phyloP scores from a whole-genome alignment of 2,329 filamentous ascomycete genomes.

The Diplodia corticola region DNA sequence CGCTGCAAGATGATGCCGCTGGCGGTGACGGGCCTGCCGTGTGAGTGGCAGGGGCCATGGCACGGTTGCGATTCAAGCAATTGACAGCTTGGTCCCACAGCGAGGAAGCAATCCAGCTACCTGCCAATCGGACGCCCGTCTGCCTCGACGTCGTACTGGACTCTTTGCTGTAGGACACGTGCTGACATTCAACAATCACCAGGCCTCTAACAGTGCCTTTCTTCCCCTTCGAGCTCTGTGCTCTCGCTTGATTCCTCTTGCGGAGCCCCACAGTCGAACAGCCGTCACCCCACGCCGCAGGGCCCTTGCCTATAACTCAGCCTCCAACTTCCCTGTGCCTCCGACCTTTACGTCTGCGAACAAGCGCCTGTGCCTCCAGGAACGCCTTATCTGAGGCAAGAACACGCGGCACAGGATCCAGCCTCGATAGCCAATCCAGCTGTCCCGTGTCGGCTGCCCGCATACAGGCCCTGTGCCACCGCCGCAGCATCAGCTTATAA shows the following conservation, averaged over 20 bases:
- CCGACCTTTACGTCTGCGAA: conserved; percentile 32
- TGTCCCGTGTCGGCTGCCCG: conserved; percentile 28
- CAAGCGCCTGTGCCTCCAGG: conserved; percentile 28
- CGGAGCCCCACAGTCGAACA: conserved; percentile 26
- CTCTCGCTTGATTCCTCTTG: conserved; percentile 33
- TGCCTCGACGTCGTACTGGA: conserved; percentile 32
- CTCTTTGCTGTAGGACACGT: conserved; percentile 32
- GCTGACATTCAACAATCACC: conserved; percentile 39
- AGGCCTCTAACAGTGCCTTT: conserved; percentile 25
- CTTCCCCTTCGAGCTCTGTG: conserved; percentile 30
- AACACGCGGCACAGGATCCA: conserved; percentile 27
- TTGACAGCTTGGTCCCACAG: conserved; percentile 42
- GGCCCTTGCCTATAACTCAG: conserved; percentile 2
- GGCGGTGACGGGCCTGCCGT: conserved; percentile 8
- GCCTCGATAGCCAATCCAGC: conserved; percentile 24
- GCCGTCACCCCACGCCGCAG: not conserved
- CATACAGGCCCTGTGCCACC: conserved; percentile 28
- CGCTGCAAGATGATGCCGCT: not conserved
- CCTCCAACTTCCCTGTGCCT: conserved; percentile 9
- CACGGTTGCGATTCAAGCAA: conserved; percentile 33
- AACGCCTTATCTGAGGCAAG: conserved; percentile 24
- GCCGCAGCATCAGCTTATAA: conserved; percentile 26
- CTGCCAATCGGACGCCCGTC: conserved; percentile 31
- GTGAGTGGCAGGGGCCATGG: conserved; percentile 7
- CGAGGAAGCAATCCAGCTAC: conserved; percentile 33